Base-by-base conservation (phyloP, 805 yeast genomes). In the Schizosaccharomyces cryophilus region DNA sequence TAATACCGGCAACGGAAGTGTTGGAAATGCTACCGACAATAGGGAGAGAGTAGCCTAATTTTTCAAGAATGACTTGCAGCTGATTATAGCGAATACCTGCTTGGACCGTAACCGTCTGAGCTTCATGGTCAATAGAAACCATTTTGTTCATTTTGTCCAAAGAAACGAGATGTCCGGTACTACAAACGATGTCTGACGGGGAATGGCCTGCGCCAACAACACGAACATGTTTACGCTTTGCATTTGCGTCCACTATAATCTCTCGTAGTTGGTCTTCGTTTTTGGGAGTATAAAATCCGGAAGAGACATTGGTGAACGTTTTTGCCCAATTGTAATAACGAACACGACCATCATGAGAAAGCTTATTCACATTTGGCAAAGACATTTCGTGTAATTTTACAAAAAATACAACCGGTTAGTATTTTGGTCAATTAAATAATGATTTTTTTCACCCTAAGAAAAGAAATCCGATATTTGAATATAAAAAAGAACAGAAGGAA, bases 171-270 rank as follows among this genome's bases (percentile, higher is more conserved):
- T 96, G 89, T 62, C 85, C 93, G 40, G 75, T 73, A 3, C 95
- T 85, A 84, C 88, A 83, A 61, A 95, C 87, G 72, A 93, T 73
- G 68, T 82, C 89, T 54, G 94, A 84, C 0, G 98, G 98, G 6
- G 96, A 88, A 69, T 93, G 97, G 40, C 95, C 96, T 0, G 95
- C 81, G 0, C 98, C 98, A 7, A 86, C 89, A 1, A 85, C 80
- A n/a, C 61, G 61, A 9, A 59, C 21, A 15, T 42, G 85, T 65
- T 81, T 83, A 21, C 76, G 73, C 29, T 74, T 68, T 58, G 72
- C 67, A 58, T 78, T 74, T 3, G 97, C 97, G 62, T 75, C 74
- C 42, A 77, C 74, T 38, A 90, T 87, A 61, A 90, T 75, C 21
- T 51, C 35, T 62, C 75, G 75, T 60, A 90, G 81, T 66, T 89